Base-by-base conservation (phyloP, 495 filamentous ascomycete species). In the Glutinoglossum americanum region DNA sequence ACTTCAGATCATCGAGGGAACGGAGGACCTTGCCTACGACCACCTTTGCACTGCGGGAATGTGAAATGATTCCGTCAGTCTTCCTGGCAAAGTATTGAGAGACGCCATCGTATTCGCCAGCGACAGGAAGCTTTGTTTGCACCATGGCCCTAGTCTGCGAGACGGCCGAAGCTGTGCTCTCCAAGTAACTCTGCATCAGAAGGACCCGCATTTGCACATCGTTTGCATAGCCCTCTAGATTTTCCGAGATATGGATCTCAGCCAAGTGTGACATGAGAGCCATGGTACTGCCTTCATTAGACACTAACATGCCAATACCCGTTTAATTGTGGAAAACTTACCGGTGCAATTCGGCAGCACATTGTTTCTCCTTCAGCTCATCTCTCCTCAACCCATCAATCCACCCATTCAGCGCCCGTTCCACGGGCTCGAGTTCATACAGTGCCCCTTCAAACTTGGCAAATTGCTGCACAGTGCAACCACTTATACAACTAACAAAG, bases 351-450 rank as follows among this genome's bases (percentile, higher is more conserved):
- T 94, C 88, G 6, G 76, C 75, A 1, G 80, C 81, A 64, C 88
- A 85, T 56, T 87, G 82, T 63, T 82, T 80, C 70, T 84, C 81
- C 64, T 88, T 86, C n/a, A 97, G 66, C 57, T 96, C 89, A 62
- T 95, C 88, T 54, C 80, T 80, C 60, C 85, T 81, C 53, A 94
- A 64, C 1, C 74, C 76, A 44, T 96, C 89, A 60, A 97, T 82
- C 82, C 89, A 96, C 30, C 78, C 79, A 63, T 95, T 93, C 41
- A 97, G 69, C 0, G 86, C 85, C 37, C 87, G 74, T 69, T 98
- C 92, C 15, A 97, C 88, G 2, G 90, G 89, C 65, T 94, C 89
- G 60, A 97, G 73, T 64, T 97, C 92, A 62, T 89, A 87, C 48
- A 90, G 66, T 7, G 89, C 83, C 30, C 76, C 80, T 62, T 86